Conservation (phyloP, 352 stramenopile species). For the Peronosclerospora sorghi region DNA sequence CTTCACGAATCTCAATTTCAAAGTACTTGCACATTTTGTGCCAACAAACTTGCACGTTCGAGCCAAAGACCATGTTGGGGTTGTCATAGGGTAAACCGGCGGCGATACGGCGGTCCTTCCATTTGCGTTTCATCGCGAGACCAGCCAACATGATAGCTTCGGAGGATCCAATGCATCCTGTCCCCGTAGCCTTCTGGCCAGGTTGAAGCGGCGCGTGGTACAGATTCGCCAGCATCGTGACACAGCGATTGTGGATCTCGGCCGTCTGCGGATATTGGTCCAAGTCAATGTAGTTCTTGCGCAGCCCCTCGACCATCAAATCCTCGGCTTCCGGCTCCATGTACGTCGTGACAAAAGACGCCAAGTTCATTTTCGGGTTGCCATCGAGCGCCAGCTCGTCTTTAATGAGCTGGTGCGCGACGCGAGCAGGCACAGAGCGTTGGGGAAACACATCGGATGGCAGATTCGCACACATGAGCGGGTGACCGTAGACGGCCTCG, state of each 20-base stretch:
- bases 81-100: constrained; percentile 70
- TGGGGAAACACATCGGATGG: constrained; percentile 56
- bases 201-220: constrained; percentile 69
- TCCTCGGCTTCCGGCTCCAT: constrained; percentile 87
- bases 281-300: constrained; percentile 90
- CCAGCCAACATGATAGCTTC: constrained; percentile 88
- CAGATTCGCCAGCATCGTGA: constrained; percentile 87
- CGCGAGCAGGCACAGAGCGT: constrained; percentile 54
- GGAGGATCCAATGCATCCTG: constrained; percentile 86
- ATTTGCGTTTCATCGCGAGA: constrained; percentile 87
- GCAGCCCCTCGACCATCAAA: constrained; percentile 79
- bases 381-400: constrained; percentile 84
- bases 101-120: constrained; percentile 77
- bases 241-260: constrained; percentile 89
- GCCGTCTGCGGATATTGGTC: constrained; percentile 89
- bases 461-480: constrained; percentile 60
- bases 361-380: constrained; percentile 87
- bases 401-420: constrained; percentile 83
- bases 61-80: constrained; percentile 89
- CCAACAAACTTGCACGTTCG: constrained; percentile 89
- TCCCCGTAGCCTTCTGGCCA: constrained; percentile 59
- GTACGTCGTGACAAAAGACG: constrained; percentile 88
- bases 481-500: constrained; percentile 72
- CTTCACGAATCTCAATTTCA: constrained; percentile 86
- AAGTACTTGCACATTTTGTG: constrained; percentile 94